phyloP scores from a whole-genome alignment of 257 asterid genomes.

The Osmanthus fragrans region DNA sequence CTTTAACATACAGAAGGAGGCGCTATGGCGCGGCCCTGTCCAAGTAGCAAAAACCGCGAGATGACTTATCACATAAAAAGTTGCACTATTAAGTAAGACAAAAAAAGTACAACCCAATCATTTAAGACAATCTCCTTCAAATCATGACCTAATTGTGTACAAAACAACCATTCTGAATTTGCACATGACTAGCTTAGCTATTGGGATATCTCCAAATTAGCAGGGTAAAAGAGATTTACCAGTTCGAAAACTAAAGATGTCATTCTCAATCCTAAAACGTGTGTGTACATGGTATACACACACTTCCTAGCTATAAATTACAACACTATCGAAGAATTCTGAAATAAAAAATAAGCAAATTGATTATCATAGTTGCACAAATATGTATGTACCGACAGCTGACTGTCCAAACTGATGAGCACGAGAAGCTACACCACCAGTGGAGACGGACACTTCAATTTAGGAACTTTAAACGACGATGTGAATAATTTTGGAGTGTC shows the following conservation, averaged over 20 bases:
- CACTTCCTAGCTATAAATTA: conserved; percentile 17
- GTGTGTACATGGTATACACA: too few species aligned
- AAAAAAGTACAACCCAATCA: not conserved
- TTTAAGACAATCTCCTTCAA: not conserved
- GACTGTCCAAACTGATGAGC: not conserved
- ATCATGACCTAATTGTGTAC: not conserved
- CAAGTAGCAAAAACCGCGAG: too few species aligned
- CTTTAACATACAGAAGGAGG: too few species aligned
- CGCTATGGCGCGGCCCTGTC: too few species aligned
- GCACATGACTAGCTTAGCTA: too few species aligned
- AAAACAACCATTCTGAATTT: too few species aligned
- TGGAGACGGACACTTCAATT: conserved; percentile 44
- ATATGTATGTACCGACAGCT: not conserved
- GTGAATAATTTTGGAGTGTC: conserved; percentile 68
- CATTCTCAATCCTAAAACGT: too few species aligned
- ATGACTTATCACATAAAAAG: too few species aligned
- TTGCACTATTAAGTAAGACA: not conserved
- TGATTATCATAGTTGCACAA: not conserved
- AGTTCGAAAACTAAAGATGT: too few species aligned
- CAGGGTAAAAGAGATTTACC: too few species aligned
- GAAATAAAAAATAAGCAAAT: conserved; percentile 14
- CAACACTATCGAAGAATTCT: not conserved
- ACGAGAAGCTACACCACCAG: not conserved
- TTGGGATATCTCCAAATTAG: too few species aligned
- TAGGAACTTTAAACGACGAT: conserved; percentile 77